Evolutionary conservation across 257 asterid genomes (phyloP).

Genomic region (Fraxinus americana): DNA sequence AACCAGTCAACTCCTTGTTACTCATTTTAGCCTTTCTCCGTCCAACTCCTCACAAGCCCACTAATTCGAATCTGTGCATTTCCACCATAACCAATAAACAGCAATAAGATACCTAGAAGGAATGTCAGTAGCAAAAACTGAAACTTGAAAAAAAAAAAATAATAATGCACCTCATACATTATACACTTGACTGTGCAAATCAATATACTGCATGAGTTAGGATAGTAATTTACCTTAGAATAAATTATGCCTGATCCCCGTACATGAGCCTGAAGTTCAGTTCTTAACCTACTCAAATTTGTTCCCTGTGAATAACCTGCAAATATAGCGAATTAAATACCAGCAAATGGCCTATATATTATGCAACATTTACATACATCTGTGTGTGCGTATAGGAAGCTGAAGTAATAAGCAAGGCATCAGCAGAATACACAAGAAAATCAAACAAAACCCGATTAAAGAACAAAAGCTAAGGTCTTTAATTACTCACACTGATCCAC

Average conservation of each 20-base stretch:
- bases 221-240: not conserved
- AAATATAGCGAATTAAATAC: not conserved
- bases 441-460: slow-evolving; percentile 7
- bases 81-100: slow-evolving; percentile 16
- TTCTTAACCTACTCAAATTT: slow-evolving; percentile 12
- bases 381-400: slow-evolving; percentile 1
- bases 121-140: not conserved
- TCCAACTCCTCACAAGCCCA: slow-evolving; percentile 36
- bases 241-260: not conserved
- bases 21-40: slow-evolving; percentile 46
- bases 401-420: slow-evolving; percentile 10
- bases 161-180: not conserved
- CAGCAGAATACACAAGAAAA: slow-evolving; percentile 16
- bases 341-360: not conserved
- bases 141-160: not conserved
- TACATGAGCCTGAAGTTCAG: not conserved
- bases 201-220: not conserved
- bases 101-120: not conserved
- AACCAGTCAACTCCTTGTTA: slow-evolving; percentile 40
- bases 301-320: not conserved
- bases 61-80: slow-evolving; percentile 45
- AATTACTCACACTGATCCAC: slow-evolving; percentile 41
- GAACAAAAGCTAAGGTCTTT: slow-evolving; percentile 42
- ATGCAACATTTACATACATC: not conserved
- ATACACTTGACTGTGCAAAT: not conserved